Evolutionary conservation across 441 rosid genomes (phyloP), one percentile per base, ranked within the genome.

Genomic region (Arabidopsis lyrata): DNA sequence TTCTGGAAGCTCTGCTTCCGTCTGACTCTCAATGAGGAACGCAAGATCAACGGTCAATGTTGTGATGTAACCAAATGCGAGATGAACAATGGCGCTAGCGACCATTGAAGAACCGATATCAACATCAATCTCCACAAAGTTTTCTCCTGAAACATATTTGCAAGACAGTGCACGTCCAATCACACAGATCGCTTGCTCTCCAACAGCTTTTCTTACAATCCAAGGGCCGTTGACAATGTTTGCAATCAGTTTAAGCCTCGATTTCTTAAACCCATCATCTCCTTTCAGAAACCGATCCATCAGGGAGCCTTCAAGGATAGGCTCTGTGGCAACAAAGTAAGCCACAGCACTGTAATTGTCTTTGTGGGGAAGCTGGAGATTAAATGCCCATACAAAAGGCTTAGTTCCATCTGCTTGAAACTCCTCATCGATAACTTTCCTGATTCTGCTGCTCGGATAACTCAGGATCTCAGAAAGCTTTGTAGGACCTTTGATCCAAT

Each of bases 81-180:
- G 80, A 77, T 88, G 97, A 76, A 95, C 99, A 77, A 95, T 88
- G 54, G 99, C 97, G 53, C 86, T 90, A 56, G 99, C 99, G 42
- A 92, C 93, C 90, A 95, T 88, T 8, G 99, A 95, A 69, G 99
- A 92, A 44, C 99, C 97, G 35, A 95, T 89, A 84, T 92, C 99
- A 47, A 95, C 78, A 80, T 95, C 99, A 73, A 89, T 84, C 83
- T 94, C 97, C 12, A 89, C n/a, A 72, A 86, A 89, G 42, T 82
- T 86, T 34, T 84, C 86, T 2, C 81, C 82, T 8, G 78, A 34
- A 62, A 66, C 69, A 70, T 88, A 89, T 76, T 84, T 89, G 78
- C 97, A 90, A 52, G 86, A 70, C 66, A 94, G 76, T 49, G 99
- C 85, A 29, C 95, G 97, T 31, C 99, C 99, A 22, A 94, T 89